Evolutionary conservation across 129 eudicot species (phyloP), one percentile per base, ranked within the genome.

Genomic region (Centrapalus pauciflorus): DNA sequence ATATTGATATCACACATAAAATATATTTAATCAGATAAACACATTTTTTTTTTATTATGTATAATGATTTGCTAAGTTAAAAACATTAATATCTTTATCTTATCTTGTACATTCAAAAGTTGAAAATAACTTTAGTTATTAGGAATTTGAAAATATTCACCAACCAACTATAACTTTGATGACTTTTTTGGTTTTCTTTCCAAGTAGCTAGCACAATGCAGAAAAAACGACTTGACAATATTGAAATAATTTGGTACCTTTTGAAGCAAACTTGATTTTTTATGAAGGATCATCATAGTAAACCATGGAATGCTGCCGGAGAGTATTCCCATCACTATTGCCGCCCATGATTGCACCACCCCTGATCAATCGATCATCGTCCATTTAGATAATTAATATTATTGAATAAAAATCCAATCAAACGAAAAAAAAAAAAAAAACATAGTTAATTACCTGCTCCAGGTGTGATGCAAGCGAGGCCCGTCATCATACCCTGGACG

Each of bases 281-380:
- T 88, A 73, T 88, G 96, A 43, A 88, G 96, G 57, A 88, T 88
- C 96, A 88, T 88, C 96, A 88, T 88, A 2, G 89, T 71, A 76
- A 77, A 80, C 91, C 96, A 88, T 29, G 96, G 96, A 60, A 88
- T 64, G 71, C 89, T 84, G 17, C 96, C 96, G 2, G 91, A 64
- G 32, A 84, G 81, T 40, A 84, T 73, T 30, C 96, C 96, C 75
- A 80, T 75, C 30, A 84, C 77, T 12, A 88, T 84, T 8, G 91
- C 96, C 0, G 91, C 96, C 96, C 96, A 88, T 24, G 96, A 75
- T 63, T 84, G 91, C 55, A 88, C 96, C 75, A 88, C 84, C 13
- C 96, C 96, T 87, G 72, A n/a, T n/a, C 69, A 17, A 24, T 32
- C 32, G 32, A 14, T 41, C 16, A 12, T 13, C 35, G 51, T 43